Evolutionary conservation across 2,329 filamentous ascomycete genomes (phyloP).

Genomic region (Colletotrichum karsti): DNA sequence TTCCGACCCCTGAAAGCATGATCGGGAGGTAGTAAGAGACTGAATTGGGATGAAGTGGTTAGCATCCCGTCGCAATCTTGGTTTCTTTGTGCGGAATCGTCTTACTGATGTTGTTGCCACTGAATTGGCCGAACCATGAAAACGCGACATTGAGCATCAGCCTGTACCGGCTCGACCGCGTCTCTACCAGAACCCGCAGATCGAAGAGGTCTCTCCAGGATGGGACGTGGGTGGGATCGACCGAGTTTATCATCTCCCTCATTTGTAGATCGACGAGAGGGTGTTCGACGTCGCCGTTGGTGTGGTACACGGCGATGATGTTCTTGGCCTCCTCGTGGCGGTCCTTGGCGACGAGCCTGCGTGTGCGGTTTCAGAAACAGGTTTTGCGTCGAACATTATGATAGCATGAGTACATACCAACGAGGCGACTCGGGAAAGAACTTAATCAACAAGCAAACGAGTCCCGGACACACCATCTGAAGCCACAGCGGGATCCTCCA

Average conservation of each 20-base stretch:
- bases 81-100: accelerated
- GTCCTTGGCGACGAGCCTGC: conserved; percentile 56
- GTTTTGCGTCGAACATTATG: too few relatives aligned
- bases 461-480: conserved; percentile 41
- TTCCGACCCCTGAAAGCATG: conserved; percentile 49
- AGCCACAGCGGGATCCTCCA: conserved; percentile 45
- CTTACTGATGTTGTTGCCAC: conserved; percentile 36
- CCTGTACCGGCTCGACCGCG: conserved; percentile 44
- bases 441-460: conserved; percentile 39
- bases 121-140: conserved; percentile 51
- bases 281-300: conserved; percentile 47
- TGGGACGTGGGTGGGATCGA: background rate
- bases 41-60: background rate
- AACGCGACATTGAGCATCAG: conserved; percentile 49
- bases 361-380: conserved; percentile 37
- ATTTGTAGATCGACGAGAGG: conserved; percentile 24
- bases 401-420: conserved; percentile 27
- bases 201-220: conserved; percentile 47
- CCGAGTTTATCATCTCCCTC: conserved; percentile 31
- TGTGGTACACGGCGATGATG: conserved; percentile 60
- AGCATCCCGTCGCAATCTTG: conserved; percentile 14
- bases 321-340: conserved; percentile 57
- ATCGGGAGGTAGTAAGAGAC: conserved; percentile 48
- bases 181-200: conserved; percentile 43
- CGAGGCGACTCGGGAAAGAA: conserved; percentile 46